Evolutionary conservation across 306 rosid genomes (phyloP), one percentile per base, ranked within the genome.

Genomic region (Castanospermum australe): DNA sequence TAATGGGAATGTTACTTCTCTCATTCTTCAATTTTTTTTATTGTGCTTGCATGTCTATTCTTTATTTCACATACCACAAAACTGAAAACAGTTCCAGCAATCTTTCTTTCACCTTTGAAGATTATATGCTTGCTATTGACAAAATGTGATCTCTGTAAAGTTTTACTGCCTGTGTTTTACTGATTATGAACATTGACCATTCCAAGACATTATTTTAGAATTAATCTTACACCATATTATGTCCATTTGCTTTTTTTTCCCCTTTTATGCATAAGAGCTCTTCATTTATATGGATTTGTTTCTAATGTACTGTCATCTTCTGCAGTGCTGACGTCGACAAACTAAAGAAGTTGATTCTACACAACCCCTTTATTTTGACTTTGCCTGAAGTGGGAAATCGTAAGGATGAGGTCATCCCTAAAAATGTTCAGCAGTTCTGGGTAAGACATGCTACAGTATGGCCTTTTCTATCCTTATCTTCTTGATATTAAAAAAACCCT

Each of bases 351-450:
- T 88, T 95, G 86, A 85, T 95, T 78, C 85, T 95, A 48, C 99
- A 95, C 82, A 92, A 92, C 75, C 92, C 99, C 35, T 88, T 73
- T 78, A 85, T 92, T 77, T 91, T 95, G 92, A 92, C 97, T 74
- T 86, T 95, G 90, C 89, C 97, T 6, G 99, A 92, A 84, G 90
- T 91, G 36, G 92, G 92, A 84, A 90, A 91, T 67, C 71, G 75
- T 18, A 95, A 90, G 84, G 96, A 95, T 36, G 98, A 91, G 8
- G 4, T 86, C 62, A 92, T 95, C 79, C 99, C 98, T 2, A 91
- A 90, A 87, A 92, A 85, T 83, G 98, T 95, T 82, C 94, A 92
- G 88, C 98, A 95, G 73, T 92, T 93, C 63, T 91, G 88, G 97
- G 99, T 95, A 87, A 82, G 88, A 67, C 47, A 83, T 56, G 8